Evolutionary conservation across 257 asterid species (phyloP).

Genomic region (Plantago ovata): DNA sequence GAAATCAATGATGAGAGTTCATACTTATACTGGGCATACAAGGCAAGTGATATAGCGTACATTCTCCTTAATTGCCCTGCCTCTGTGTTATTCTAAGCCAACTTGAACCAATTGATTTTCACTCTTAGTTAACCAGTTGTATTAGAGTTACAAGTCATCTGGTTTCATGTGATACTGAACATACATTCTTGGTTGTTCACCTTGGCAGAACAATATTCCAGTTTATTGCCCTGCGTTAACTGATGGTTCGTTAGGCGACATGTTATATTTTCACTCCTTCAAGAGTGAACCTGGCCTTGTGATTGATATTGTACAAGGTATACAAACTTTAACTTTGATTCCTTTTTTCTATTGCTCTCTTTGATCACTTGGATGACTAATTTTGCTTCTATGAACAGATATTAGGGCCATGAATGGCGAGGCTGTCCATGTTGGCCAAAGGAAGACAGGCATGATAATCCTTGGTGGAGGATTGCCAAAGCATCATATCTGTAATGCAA

Average conservation of each 20-base stretch:
- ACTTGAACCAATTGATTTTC: too few species aligned
- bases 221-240: conserved; percentile 93
- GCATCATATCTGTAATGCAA: conserved; percentile 94
- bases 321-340: conserved; percentile 1
- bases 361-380: conserved; percentile 1
- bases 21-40: conserved; percentile 88
- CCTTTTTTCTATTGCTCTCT: conserved; percentile 4
- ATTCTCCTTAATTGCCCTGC: conserved; percentile 8
- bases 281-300: conserved; percentile 71
- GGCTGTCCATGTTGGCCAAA: conserved; percentile 75
- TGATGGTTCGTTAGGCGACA: conserved; percentile 93
- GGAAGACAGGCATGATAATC: conserved; percentile 82
- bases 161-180: too few species aligned
- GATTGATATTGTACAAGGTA: conserved; percentile 87
- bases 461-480: conserved; percentile 97
- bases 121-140: too few species aligned
- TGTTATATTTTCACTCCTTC: conserved; percentile 85
- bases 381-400: conserved; percentile 47
- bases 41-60: conserved; percentile 41
- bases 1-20: conserved; percentile 80
- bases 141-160: too few species aligned
- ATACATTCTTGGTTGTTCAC: conserved; percentile 10
- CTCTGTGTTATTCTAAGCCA: too few species aligned
- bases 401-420: conserved; percentile 81
- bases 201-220: conserved; percentile 72